Base-by-base conservation (phyloP, 305 asterid genomes). In the Euphrasia arctica region DNA sequence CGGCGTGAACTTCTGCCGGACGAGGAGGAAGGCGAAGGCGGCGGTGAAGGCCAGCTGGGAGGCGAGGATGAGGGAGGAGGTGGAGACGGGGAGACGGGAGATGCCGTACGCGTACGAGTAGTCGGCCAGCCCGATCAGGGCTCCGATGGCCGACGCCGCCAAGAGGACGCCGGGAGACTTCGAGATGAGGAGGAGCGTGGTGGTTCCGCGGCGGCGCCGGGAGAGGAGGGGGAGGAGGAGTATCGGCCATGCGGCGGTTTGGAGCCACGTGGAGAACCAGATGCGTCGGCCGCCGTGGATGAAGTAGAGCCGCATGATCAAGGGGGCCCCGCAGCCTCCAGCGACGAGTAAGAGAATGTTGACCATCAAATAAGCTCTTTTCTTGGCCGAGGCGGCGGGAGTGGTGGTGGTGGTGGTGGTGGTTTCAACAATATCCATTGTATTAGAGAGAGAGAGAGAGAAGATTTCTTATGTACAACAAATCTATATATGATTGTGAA, bases 41-140 rank as follows among this genome's bases (percentile, higher is more conserved):
- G 97, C 89, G 29, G 91, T 87, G 74, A 90, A 85, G 10, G 76
- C 92, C 34, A 90, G 80, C 43, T 87, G 89, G 13, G 90, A 69
- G 2, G 95, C 86, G 54, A 73, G 52, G 39, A 87, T 72, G 3
- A 89, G 77, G 2, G 94, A 36, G 0, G 87, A 64, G 1, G 95
- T 90, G 4, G 97, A 87, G 1, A 83, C 85, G 0, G 91, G 95
- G 1, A 87, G 86, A 36, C 43, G 51, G 6, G 42, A 45, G 9
- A 59, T 56, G 48, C 71, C 75, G 14, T 65, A 49, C 4, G 67
- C 47, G 34, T 28, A 36, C 2, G 65, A 29, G 63, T 71, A 50
- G 67, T 65, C 22, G 31, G 51, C 62, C 11, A 58, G 52, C 28
- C 75, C 75, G 22, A 9, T 51, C 9, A 65, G 36, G 10, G 65